A percentile compares a stretch with the other conserved stretches of the same genome.
Evolutionary conservation across 768 basidiomycete genomes (phyloP).

Genomic region (Heimioporus sp.): DNA sequence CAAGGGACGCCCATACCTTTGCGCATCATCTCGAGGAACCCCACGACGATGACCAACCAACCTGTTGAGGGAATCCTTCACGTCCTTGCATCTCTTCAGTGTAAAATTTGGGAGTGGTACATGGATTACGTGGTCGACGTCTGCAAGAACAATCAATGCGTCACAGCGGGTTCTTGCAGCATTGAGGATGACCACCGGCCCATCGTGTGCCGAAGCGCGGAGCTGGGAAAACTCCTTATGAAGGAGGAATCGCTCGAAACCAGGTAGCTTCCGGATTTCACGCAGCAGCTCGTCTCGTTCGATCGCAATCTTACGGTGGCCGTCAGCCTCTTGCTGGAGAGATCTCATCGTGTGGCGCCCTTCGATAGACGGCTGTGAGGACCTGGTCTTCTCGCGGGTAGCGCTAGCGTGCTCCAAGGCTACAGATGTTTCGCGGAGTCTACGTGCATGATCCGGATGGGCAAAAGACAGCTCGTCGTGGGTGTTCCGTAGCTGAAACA

Average conservation of each 20-base stretch:
- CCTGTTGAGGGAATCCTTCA: neutral
- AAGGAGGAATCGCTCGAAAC: neutral
- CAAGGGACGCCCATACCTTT: no score
- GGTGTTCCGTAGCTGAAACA: no score
- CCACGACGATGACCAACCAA: neutral
- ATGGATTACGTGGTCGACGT: neutral
- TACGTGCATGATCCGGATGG: neutral
- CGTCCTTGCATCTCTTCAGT: neutral
- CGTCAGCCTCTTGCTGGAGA: neutral
- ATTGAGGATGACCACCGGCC: conserved; percentile 1
- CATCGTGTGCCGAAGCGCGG: neutral
- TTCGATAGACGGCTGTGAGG: no score
- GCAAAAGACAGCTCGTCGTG: no score
- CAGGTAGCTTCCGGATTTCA: neutral
- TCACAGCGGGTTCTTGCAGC: neutral
- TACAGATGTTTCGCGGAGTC: neutral
- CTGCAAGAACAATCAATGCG: neutral
- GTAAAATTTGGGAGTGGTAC: neutral
- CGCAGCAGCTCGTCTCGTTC: neutral
- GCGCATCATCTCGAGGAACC: no score
- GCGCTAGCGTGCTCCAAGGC: neutral
- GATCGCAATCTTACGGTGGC: neutral
- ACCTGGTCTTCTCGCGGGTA: neutral
- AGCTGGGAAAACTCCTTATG: neutral
- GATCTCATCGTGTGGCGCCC: neutral